Evolutionary conservation across 306 rosid genomes (phyloP).

Genomic region (Fragaria vesca): DNA sequence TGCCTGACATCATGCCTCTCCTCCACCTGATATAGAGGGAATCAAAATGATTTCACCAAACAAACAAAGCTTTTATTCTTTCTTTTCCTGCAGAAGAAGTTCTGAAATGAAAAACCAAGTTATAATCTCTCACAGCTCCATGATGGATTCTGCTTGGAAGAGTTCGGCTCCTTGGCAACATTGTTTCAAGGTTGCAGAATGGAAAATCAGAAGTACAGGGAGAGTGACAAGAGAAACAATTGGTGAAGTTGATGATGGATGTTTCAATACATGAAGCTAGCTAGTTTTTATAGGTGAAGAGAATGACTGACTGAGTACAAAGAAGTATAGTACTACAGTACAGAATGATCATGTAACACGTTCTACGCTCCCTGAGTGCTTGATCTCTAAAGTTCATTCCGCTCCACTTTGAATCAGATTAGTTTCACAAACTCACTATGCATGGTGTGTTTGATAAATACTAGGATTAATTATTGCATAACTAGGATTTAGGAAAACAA

Average conservation of each 20-base stretch:
- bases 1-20: slow-evolving; percentile 61
- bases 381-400: not conserved
- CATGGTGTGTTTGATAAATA: not conserved
- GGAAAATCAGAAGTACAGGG: not conserved
- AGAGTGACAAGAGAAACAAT: slow-evolving; percentile 5
- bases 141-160: slow-evolving; percentile 80
- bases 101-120: not conserved
- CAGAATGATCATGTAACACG: slow-evolving; percentile 18
- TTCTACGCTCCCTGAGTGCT: slow-evolving; percentile 3
- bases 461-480: not conserved
- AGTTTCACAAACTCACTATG: not conserved
- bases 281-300: slow-evolving; percentile 34
- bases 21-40: slow-evolving; percentile 42
- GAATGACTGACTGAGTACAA: not conserved
- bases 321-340: not conserved
- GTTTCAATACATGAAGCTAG: slow-evolving; percentile 13
- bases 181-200: slow-evolving; percentile 19
- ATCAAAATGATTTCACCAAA: not conserved
- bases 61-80: not conserved
- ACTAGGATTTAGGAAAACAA: not conserved
- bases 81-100: not conserved
- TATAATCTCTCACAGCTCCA: slow-evolving; percentile 48
- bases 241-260: slow-evolving; percentile 11
- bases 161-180: slow-evolving; percentile 72
- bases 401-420: slow-evolving; percentile 6